Conservation (phyloP, 1,139 yeast species). For the Lodderomyces pseudojiufengensis region DNA sequence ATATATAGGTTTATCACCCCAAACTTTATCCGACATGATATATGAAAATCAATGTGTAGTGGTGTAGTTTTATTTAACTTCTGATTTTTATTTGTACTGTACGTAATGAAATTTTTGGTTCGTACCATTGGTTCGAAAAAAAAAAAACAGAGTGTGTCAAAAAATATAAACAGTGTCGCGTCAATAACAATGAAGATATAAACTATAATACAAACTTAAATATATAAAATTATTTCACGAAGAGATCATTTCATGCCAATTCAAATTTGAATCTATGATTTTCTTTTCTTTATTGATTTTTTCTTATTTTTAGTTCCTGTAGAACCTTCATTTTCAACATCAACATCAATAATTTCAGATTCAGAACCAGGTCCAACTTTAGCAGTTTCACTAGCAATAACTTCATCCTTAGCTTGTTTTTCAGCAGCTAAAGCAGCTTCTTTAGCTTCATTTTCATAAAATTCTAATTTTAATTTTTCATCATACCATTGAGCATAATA, state of each 20-base stretch:
- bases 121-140: conserved; percentile 12
- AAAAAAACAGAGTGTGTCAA: neutral
- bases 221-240: no score
- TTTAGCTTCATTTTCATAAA: conserved; percentile 42
- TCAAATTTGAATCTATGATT: conserved; percentile 7
- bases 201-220: neutral
- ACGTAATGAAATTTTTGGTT: conserved; percentile 12
- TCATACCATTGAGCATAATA: conserved; percentile 86
- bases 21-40: conserved; percentile 27
- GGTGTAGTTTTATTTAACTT: no score
- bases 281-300: conserved; percentile 16
- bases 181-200: neutral
- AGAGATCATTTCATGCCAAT: no score
- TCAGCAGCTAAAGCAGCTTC: conserved; percentile 19
- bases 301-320: conserved; percentile 16
- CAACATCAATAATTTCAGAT: conserved; percentile 12
- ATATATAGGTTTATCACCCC: conserved; percentile 58
- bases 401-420: conserved; percentile 20
- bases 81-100: no score
- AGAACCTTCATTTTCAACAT: conserved; percentile 11
- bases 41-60: no score
- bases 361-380: no score
- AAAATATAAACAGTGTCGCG: conserved; percentile 2
- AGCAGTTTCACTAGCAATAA: conserved; percentile 13
- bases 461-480: conserved; percentile 49